Conservation (phyloP, 2,329 filamentous ascomycete species). For the Penicillium brasilianum region DNA sequence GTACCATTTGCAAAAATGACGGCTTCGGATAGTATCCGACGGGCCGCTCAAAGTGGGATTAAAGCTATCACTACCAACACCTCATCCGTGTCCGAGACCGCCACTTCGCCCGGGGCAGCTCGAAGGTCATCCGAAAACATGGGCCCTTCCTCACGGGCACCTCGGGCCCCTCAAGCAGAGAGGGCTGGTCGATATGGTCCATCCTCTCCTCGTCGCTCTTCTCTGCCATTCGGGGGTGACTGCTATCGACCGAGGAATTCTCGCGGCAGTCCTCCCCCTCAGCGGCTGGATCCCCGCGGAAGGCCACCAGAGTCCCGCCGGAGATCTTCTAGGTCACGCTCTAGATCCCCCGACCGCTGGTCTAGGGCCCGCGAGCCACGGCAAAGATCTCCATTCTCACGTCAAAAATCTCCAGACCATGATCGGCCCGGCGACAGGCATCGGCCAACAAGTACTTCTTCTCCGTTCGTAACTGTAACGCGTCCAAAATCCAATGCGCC, state of each 20-base stretch:
- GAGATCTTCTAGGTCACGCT: neutral
- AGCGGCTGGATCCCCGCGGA: neutral
- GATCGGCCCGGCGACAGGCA: neutral
- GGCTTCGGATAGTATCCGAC: neutral
- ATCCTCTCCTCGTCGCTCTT: neutral
- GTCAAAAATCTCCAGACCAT: neutral
- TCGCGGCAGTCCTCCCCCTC: neutral
- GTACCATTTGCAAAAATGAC: neutral
- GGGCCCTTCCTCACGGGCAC: neutral
- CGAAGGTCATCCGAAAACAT: neutral
- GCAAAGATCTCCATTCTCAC: neutral
- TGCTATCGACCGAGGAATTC: neutral
- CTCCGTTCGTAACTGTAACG: slow-evolving; percentile 1
- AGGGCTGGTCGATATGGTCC: neutral
- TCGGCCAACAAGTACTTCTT: neutral
- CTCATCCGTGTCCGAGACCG: neutral
- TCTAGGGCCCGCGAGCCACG: neutral
- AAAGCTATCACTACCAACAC: neutral
- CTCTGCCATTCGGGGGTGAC: neutral
- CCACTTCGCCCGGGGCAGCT: neutral
- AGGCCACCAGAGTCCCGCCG: neutral
- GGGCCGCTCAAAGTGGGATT: neutral
- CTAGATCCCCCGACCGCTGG: neutral
- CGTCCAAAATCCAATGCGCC: neutral
- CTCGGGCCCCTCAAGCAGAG: neutral